Conservation (phyloP, 495 filamentous ascomycete genomes). For the Collariella sp. region DNA sequence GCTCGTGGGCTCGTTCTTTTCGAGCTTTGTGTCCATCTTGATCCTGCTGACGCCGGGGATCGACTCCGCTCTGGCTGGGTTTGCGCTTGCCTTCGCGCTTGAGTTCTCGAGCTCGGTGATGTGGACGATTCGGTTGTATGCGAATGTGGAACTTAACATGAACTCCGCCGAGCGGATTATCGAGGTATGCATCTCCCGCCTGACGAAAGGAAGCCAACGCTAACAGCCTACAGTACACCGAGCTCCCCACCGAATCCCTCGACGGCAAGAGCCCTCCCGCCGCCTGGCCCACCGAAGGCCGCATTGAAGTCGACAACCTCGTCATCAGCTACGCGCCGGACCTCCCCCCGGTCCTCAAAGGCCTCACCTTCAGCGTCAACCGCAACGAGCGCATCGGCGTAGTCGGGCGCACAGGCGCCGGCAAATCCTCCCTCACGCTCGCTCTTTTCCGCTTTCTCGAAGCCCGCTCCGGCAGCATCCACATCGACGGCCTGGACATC, state of each 20-base stretch:
- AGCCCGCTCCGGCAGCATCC: conserved; percentile 58
- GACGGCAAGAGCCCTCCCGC: conserved; percentile 56
- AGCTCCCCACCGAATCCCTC: conserved; percentile 59
- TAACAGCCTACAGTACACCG: conserved; percentile 44
- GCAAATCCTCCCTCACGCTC: conserved; percentile 76
- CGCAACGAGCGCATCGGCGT: conserved; percentile 72
- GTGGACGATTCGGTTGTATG: conserved; percentile 53
- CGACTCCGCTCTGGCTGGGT: conserved; percentile 69
- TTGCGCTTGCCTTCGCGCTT: conserved; percentile 56
- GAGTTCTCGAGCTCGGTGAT: conserved; percentile 47
- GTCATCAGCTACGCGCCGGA: conserved; percentile 70
- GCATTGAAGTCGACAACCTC: conserved; percentile 63
- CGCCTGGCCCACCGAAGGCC: conserved; percentile 71
- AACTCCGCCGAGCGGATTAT: conserved; percentile 76
- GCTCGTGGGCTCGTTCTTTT: conserved; percentile 61
- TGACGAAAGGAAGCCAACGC: not conserved
- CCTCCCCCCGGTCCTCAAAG: conserved; percentile 66
- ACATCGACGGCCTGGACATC: conserved; percentile 69
- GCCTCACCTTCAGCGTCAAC: conserved; percentile 59
- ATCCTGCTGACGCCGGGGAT: conserved; percentile 56
- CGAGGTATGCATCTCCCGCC: conserved; percentile 36
- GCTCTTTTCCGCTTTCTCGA: conserved; percentile 80
- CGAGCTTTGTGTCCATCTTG: conserved; percentile 52
- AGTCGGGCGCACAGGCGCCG: conserved; percentile 78
- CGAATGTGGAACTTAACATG: conserved; percentile 69